Percentiles rank a stretch among this genome's conserved stretches.
These are phyloP conservation scores for Panus rudis DNA, from an alignment of 768 basidiomycete genomes.

Conservation along the genomic window DNA sequence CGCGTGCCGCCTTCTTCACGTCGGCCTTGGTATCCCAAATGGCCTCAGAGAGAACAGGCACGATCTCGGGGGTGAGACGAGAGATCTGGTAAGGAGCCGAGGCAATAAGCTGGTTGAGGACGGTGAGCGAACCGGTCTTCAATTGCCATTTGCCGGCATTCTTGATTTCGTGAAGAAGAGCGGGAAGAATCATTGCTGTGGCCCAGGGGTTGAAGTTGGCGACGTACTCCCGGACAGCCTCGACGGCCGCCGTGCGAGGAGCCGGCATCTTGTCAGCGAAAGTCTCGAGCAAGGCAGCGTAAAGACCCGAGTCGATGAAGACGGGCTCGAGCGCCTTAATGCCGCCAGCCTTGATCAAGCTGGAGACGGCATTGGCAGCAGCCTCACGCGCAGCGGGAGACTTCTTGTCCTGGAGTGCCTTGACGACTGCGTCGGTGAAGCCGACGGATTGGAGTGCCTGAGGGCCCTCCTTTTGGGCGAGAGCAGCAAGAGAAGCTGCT, in stretches of 20 bases:
- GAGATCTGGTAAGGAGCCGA: slow-evolving; percentile 79
- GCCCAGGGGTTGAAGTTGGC: slow-evolving; percentile 87
- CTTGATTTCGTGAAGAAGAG: slow-evolving; percentile 89
- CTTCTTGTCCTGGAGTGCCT: slow-evolving; percentile 94
- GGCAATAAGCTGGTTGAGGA: slow-evolving; percentile 81
- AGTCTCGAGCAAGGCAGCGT: slow-evolving; percentile 78
- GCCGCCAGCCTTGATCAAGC: slow-evolving; percentile 63
- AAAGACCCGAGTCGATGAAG: slow-evolving; percentile 83
- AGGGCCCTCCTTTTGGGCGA: slow-evolving; percentile 81
- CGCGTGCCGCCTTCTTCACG: slow-evolving; percentile 97
- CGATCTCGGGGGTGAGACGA: slow-evolving; percentile 88
- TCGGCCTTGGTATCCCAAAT: slow-evolving; percentile 99
- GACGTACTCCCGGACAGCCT: slow-evolving; percentile 72
- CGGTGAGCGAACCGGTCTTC: slow-evolving; percentile 80
- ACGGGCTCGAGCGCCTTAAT: slow-evolving; percentile 81
- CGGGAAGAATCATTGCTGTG: slow-evolving; percentile 71
- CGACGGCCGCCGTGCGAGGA: slow-evolving; percentile 77
- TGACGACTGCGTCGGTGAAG: slow-evolving; percentile 67
- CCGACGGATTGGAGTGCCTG: slow-evolving; percentile 61
- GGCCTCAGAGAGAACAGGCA: slow-evolving; percentile 88
- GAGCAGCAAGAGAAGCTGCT: slow-evolving; percentile 59
- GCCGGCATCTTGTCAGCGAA: slow-evolving; percentile 94
- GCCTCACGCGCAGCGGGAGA: slow-evolving; percentile 87
- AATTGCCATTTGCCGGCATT: slow-evolving; percentile 96
- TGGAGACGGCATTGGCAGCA: slow-evolving; percentile 64